Evolutionary conservation across 768 basidiomycete genomes (phyloP).

Genomic region (Tulasnella sp.): DNA sequence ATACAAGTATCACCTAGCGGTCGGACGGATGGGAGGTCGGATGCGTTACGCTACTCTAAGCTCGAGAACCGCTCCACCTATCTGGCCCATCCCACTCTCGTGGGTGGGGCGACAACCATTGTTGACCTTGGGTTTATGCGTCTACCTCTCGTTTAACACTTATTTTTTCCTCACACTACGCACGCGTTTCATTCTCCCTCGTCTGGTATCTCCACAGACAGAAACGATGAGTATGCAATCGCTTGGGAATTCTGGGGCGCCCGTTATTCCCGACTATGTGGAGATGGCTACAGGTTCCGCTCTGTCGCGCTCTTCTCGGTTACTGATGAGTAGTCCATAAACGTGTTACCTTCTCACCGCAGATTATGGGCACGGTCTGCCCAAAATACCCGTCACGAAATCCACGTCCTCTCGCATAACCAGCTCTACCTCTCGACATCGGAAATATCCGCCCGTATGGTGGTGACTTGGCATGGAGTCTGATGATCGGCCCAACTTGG

Average conservation of each 20-base stretch:
- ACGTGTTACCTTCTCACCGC: conserved; percentile 2
- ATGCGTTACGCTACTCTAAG: conserved; percentile 66
- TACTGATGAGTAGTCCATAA: background rate
- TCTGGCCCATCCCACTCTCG: too few relatives aligned
- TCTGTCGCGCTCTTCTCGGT: background rate
- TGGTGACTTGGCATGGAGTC: conserved; percentile 73
- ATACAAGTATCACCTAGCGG: background rate
- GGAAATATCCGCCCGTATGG: conserved; percentile 60
- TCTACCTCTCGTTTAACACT: background rate
- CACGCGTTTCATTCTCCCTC: conserved; percentile 57
- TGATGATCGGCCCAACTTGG: conserved; percentile 69
- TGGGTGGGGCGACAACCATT: too few relatives aligned
- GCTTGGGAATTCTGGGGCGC: conserved; percentile 77
- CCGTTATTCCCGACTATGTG: conserved; percentile 83
- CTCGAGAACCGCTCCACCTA: too few relatives aligned
- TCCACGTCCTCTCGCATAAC: conserved; percentile 58
- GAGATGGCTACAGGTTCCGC: conserved; percentile 76
- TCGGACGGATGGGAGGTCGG: conserved; percentile 43
- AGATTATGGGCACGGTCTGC: conserved; percentile 70
- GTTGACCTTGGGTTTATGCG: too few relatives aligned
- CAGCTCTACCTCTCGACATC: conserved; percentile 48
- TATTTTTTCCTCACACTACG: conserved; percentile 26
- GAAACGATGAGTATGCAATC: conserved; percentile 48
- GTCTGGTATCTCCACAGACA: conserved; percentile 70
- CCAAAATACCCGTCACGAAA: conserved; percentile 73